A percentile compares a stretch with the other conserved stretches of the same genome.
Evolutionary conservation across 148 eudicot species (phyloP).

Genomic region (Bassia scoparia): DNA sequence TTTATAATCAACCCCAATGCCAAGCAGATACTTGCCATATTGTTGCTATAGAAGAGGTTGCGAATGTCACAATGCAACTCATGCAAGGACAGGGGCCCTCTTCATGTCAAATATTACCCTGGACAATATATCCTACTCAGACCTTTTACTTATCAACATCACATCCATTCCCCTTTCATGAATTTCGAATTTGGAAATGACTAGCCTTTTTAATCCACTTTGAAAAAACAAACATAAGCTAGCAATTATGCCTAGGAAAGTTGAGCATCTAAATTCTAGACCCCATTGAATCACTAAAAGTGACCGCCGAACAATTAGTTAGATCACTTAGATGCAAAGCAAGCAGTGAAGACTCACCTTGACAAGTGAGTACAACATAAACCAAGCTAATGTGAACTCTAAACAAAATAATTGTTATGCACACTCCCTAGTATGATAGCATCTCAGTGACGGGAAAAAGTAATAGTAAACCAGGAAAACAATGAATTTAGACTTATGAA

Average conservation of each 20-base stretch:
- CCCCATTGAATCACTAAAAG: too few relatives aligned
- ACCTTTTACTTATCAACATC: conserved; percentile 82
- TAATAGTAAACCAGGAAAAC: too few relatives aligned
- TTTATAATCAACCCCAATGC: conserved; percentile 63
- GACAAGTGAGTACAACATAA: too few relatives aligned
- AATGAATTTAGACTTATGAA: too few relatives aligned
- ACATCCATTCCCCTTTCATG: conserved; percentile 41
- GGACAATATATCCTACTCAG: conserved; percentile 50
- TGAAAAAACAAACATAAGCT: too few relatives aligned
- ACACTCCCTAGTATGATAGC: too few relatives aligned
- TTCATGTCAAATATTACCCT: conserved; percentile 34
- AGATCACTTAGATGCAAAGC: background rate
- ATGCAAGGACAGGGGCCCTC: conserved; percentile 89
- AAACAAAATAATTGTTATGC: too few relatives aligned
- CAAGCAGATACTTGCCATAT: conserved; percentile 32
- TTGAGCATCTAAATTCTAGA: too few relatives aligned
- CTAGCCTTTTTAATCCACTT: background rate
- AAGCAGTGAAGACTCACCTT: background rate
- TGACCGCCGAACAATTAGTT: background rate
- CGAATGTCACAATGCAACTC: conserved; percentile 65
- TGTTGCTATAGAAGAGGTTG: conserved; percentile 76
- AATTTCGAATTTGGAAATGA: background rate
- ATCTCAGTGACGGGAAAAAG: too few relatives aligned
- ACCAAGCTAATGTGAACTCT: background rate
- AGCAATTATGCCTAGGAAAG: too few relatives aligned